Evolutionary conservation across 805 yeast genomes (phyloP), one percentile per base, ranked within the genome.

Genomic region (Sugiyamaella mastotermitis): DNA sequence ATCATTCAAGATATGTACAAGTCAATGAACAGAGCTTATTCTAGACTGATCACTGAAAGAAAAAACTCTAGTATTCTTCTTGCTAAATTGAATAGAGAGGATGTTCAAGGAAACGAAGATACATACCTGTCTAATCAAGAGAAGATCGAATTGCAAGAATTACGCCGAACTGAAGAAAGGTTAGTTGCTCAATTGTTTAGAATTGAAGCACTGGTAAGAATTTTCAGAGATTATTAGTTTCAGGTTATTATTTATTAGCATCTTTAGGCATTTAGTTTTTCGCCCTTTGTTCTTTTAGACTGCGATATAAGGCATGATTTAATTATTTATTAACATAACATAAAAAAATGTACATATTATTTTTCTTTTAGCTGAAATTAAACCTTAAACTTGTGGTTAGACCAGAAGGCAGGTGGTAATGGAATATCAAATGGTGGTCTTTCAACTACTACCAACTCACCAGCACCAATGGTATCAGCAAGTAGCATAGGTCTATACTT

Each of bases 81-180:
- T 38, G 79, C 79, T 20, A 90, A 90, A 59, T 78, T 88, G 40
- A 81, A 80, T 46, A 74, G 98, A 61, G 94, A 83, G 45, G 97
- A 92, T 55, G 96, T 90, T 13, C 77, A 75, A 52, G 94, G 92
- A 1, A 74, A 74, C 47, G 95, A 85, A 56, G 74, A 73, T 21
- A 86, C 81, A 50, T 69, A 83, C 43, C 61, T 92, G 33, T 64
- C 87, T 27, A 79, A 81, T 15, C 72, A 79, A 33, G 98, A 90
- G 59, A 65, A 83, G 47, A 71, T 76, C 40, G 90, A 84, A 47
- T 65, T 87, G 48, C 74, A 75, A 40, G 66, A 67, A 46, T 70
- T 83, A 45, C 27, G 49, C 13, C 32, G 28, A n/a, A 37, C 41
- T 7, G 69, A 65, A 47, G 60, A 53, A 31, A 49, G 43, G 31